These are phyloP conservation scores for Tricholoma sp. DNA, from an alignment of 768 basidiomycete genomes.

Conservation along the genomic window DNA sequence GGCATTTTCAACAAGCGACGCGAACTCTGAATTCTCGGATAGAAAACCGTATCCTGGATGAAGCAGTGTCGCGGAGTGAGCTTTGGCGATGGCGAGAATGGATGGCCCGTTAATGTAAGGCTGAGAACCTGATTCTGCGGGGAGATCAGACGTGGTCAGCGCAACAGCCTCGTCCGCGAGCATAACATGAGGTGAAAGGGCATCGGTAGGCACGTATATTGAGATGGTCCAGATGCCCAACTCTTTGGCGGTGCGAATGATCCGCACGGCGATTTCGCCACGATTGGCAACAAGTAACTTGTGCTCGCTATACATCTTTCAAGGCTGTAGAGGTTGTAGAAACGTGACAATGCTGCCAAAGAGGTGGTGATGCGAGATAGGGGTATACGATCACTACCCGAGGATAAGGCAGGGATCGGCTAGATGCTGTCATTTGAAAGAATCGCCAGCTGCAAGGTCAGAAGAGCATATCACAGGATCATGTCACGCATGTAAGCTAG, in stretches of 20 bases:
- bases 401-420: too few relatives aligned
- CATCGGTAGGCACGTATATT: constrained; percentile 55
- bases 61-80: constrained; percentile 41
- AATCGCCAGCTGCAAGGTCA: too few relatives aligned
- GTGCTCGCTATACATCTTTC: constrained; percentile 23
- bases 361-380: too few relatives aligned
- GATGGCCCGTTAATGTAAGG: constrained; percentile 35
- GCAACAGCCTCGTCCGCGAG: constrained; percentile 47
- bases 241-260: constrained; percentile 50
- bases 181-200: constrained; percentile 52
- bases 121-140: constrained; percentile 31
- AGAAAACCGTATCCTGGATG: constrained; percentile 67
- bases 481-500: too few relatives aligned
- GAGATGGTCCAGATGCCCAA: constrained; percentile 51
- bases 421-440: too few relatives aligned
- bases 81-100: constrained; percentile 39
- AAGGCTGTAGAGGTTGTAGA: background rate
- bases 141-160: constrained; percentile 18
- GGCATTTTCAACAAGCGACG: constrained; percentile 35
- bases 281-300: constrained; percentile 66
- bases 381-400: too few relatives aligned
- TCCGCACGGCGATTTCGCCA: constrained; percentile 66
- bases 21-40: constrained; percentile 59
- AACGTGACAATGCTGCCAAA: too few relatives aligned
- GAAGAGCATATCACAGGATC: too few relatives aligned